Conservation (phyloP, 306 rosid genomes). For the Cercis canadensis region DNA sequence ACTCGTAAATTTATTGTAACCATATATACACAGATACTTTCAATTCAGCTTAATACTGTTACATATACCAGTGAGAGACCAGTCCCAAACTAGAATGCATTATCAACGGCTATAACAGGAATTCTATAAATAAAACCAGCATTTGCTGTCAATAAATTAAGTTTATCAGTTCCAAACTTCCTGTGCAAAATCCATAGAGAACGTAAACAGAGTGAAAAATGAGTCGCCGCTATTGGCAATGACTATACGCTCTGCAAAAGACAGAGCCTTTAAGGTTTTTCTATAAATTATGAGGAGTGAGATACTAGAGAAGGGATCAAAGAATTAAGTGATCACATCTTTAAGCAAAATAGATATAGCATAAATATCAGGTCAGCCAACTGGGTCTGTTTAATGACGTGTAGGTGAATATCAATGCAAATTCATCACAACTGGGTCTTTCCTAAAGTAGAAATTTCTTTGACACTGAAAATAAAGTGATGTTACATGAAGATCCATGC, state of each 20-base stretch:
- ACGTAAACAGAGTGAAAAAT: neutral
- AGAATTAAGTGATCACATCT: neutral
- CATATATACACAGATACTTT: too few relatives aligned
- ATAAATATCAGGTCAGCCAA: conserved; percentile 14
- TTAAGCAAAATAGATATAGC: conserved; percentile 9
- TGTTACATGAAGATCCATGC: neutral
- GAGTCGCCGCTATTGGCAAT: neutral
- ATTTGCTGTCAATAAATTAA: conserved; percentile 11
- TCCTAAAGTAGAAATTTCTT: conserved; percentile 1
- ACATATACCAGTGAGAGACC: too few relatives aligned
- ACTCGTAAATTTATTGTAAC: too few relatives aligned
- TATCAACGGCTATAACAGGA: neutral
- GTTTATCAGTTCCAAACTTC: conserved; percentile 2
- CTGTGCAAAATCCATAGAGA: conserved; percentile 6
- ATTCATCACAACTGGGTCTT: conserved; percentile 2
- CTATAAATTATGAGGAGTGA: neutral
- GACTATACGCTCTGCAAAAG: conserved; percentile 1
- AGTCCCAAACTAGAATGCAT: too few relatives aligned
- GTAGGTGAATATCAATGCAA: conserved; percentile 8
- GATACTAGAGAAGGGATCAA: neutral
- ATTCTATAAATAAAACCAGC: conserved; percentile 14
- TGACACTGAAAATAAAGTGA: neutral
- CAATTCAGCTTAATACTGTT: too few relatives aligned
- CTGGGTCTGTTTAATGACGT: neutral
- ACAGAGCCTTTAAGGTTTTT: neutral